Evolutionary conservation across 768 basidiomycete species (phyloP).

Genomic region (Phaeolepiota aurea): DNA sequence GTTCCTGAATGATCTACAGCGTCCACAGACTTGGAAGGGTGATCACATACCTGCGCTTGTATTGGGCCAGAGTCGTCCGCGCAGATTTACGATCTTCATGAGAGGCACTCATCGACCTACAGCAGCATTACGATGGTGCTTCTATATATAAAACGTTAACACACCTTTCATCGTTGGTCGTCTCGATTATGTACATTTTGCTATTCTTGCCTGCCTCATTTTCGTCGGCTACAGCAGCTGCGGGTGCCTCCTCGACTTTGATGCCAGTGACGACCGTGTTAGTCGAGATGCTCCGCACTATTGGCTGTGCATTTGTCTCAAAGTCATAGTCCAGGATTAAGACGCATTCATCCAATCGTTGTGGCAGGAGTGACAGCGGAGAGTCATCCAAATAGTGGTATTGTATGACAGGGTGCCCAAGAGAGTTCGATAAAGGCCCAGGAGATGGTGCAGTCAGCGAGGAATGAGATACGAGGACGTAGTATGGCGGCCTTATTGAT

Average conservation of each 20-base stretch:
- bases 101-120: constrained; percentile 16
- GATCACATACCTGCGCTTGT: constrained; percentile 52
- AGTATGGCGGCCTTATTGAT: constrained; percentile 42
- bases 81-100: constrained; percentile 36
- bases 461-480: constrained; percentile 59
- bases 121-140: background rate
- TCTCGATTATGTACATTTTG: constrained; percentile 73
- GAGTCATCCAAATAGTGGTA: constrained; percentile 81
- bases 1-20: background rate
- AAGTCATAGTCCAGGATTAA: constrained; percentile 67
- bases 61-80: constrained; percentile 45
- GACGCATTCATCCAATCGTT: constrained; percentile 57
- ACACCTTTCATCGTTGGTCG: constrained; percentile 48
- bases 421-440: constrained; percentile 30
- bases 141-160: constrained; percentile 9
- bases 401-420: constrained; percentile 66
- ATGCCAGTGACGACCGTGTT: constrained; percentile 44
- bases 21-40: constrained; percentile 3
- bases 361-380: constrained; percentile 55
- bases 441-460: constrained; percentile 26
- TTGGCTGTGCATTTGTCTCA: constrained; percentile 24
- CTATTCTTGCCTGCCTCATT: constrained; percentile 44
- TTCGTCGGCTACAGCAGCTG: constrained; percentile 41
- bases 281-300: constrained; percentile 42
- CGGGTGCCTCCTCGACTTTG: constrained; percentile 67